Evolutionary conservation across 257 asterid genomes (phyloP), one percentile per base, ranked within the genome.

Genomic region (Linderniella brevidens): DNA sequence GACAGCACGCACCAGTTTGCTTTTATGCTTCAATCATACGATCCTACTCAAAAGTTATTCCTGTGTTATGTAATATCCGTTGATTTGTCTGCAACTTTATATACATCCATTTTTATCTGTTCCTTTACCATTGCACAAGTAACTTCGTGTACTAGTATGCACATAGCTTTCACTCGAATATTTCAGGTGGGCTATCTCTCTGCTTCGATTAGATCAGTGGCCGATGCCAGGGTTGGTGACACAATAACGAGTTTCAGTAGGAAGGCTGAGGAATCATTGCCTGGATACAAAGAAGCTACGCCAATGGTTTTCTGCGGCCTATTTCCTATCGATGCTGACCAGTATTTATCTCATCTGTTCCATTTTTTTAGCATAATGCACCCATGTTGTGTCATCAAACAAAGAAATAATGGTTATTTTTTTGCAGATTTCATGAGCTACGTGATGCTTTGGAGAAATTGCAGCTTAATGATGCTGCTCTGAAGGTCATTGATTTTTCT

Each of bases 161-260:
- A 25, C 32, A 25, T 25, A 25, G 4, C 32, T n/a, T 25, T 6
- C 32, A 25, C 32, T 25, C 32, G 32, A 25, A 2, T 25, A 25
- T 58, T 74, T 58, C 75, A 88, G 98, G 98, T 88, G 16, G 98
- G 98, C 35, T 88, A 80, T 54, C 69, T 88, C 60, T 80, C 98
- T 32, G 98, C 98, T 62, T 88, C 98, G 56, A 80, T 88, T 55
- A 78, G 90, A 68, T 78, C 96, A 32, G 98, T 88, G 48, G 98
- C 96, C 25, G 98, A 88, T 80, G 98, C 98, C 60, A 80, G 98
- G 76, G 98, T 88, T 60, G 98, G 98, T 68, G 98, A 88, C 69
- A 88, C 98, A 1, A 69, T 88, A 50, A 88, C 98, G 10, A 95
- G 78, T 50, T 74, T 69, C 72, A 55, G 62, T 60, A 78, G 79